phyloP scores from a whole-genome alignment of 805 yeast species.

The Ogataea kodamae region DNA sequence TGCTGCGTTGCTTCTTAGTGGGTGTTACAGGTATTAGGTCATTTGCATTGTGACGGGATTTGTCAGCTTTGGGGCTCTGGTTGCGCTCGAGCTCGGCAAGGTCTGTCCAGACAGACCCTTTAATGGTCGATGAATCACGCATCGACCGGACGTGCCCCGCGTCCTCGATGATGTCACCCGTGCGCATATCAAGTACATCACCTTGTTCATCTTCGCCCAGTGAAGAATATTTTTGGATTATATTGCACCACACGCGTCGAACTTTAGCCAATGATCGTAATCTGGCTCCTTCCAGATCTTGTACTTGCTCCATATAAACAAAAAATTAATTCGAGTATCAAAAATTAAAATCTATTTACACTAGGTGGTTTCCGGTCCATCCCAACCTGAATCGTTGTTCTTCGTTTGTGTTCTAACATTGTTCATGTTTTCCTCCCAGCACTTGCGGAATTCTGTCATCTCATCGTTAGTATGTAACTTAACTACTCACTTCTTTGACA shows the following conservation, averaged over 20 bases:
- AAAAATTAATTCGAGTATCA: conserved; percentile 1
- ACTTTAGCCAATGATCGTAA: conserved; percentile 22
- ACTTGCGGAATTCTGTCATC: conserved; percentile 41
- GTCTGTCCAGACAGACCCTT: conserved; percentile 38
- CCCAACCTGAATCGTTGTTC: conserved; percentile 27
- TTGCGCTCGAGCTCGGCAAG: conserved; percentile 30
- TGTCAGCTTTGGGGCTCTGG: conserved; percentile 5
- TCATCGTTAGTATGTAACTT: conserved; percentile 13
- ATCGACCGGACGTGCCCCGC: conserved; percentile 65
- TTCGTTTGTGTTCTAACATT: conserved; percentile 37
- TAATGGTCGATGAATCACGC: conserved; percentile 17
- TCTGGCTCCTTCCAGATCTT: conserved; percentile 13
- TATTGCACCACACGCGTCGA: conserved; percentile 43
- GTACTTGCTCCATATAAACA: conserved; percentile 14
- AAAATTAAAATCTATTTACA: not conserved
- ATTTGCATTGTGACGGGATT: conserved; percentile 1
- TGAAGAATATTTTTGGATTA: conserved; percentile 48
- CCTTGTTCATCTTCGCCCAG: conserved; percentile 51
- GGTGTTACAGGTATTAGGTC: conserved; percentile 3
- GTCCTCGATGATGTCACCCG: conserved; percentile 63
- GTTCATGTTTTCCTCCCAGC: conserved; percentile 41
- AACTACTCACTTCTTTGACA: conserved; percentile 49
- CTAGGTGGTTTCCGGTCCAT: conserved; percentile 1
- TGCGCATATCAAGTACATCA: conserved; percentile 59
- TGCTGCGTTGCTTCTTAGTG: conserved; percentile 8